Base-by-base conservation (phyloP, 1,284 basidiomycete species). In the Rhodotorula sp. region DNA sequence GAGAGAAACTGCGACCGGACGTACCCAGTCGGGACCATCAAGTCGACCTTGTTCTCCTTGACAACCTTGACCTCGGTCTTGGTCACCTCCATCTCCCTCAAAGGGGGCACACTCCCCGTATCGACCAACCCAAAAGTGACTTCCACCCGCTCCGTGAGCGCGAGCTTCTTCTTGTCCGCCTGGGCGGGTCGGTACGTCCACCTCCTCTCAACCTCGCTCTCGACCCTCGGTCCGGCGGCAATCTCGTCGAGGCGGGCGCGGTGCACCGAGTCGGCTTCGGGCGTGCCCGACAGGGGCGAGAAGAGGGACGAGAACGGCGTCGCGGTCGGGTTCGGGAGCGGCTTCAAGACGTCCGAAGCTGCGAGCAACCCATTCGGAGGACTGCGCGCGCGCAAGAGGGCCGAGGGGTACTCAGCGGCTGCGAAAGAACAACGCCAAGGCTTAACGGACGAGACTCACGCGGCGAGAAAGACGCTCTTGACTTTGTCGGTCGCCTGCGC, bases 21-120 rank as follows among this genome's bases (percentile, higher is more conserved):
- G 16, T 57, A 68, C 67, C 56, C 74, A 47, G 64, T 68, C 46
- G 74, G 74, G 3, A 73, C 65, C 52, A 73, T 59, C 47, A 73
- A 7, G 31, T 69, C 67, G 10, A 65, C 69, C 60, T 16, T 46
- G 31, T 46, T 70, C 67, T 68, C 62, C 58, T 48, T 59, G 18
- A 76, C 54, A 10, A 54, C 20, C 48, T n/a, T 23, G 2, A 59
- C 21, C 58, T 47, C 34, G 31, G 15, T 58, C 20, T 21, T 7
- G 15, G 4, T 1, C 20, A 66, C 26, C n/a, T 29, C 3, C 56
- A 58, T 51, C n/a, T 58, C 49, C 48, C 64, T 26, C 31, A 64
- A 52, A 0, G 3, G 3, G 10, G 63, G 63, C 23, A 10, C 15
- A 18, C 5, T 60, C 1, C 48, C 62, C 46, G 18, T 46, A 46